Conservation (phyloP, 345 rosid genomes). For the Linum lewisii region DNA sequence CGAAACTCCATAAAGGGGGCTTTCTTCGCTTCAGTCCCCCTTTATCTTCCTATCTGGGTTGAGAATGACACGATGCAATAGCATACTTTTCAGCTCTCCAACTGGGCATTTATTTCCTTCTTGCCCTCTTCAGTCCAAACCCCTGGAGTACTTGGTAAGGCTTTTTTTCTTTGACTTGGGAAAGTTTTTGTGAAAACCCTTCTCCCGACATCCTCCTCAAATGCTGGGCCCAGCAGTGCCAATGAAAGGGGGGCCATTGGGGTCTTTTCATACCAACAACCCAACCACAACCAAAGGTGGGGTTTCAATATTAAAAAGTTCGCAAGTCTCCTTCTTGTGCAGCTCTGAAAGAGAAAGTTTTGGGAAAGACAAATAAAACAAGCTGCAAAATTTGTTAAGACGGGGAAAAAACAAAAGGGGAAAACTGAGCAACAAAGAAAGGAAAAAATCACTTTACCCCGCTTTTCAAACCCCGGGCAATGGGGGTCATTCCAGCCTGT, state of each 20-base stretch:
- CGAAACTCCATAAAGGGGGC: slow-evolving; percentile 84
- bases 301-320: slow-evolving; percentile 76
- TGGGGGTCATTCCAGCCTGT: slow-evolving; percentile 93
- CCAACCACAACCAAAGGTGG: slow-evolving; percentile 84
- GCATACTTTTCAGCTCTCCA: slow-evolving; percentile 75
- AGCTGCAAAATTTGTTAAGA: not conserved
- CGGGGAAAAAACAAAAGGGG: not conserved
- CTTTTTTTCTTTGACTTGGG: slow-evolving; percentile 86
- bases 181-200: slow-evolving; percentile 86
- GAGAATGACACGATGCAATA: slow-evolving; percentile 60
- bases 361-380: not conserved
- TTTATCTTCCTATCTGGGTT: slow-evolving; percentile 94
- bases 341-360: slow-evolving; percentile 34
- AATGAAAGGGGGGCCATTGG: slow-evolving; percentile 63
- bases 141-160: slow-evolving; percentile 51
- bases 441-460: slow-evolving; percentile 60
- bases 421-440: not conserved
- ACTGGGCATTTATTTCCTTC: slow-evolving; percentile 50
- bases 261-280: slow-evolving; percentile 76
- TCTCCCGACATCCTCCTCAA: slow-evolving; percentile 71
- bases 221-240: slow-evolving; percentile 85
- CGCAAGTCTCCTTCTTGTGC: slow-evolving; percentile 91
- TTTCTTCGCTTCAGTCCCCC: slow-evolving; percentile 84
- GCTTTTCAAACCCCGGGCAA: slow-evolving; percentile 76
- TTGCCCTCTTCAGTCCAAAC: slow-evolving; percentile 55